These are phyloP conservation scores for Moniliella sp. DNA, from an alignment of 1,284 basidiomycete species.

Conservation along the genomic window DNA sequence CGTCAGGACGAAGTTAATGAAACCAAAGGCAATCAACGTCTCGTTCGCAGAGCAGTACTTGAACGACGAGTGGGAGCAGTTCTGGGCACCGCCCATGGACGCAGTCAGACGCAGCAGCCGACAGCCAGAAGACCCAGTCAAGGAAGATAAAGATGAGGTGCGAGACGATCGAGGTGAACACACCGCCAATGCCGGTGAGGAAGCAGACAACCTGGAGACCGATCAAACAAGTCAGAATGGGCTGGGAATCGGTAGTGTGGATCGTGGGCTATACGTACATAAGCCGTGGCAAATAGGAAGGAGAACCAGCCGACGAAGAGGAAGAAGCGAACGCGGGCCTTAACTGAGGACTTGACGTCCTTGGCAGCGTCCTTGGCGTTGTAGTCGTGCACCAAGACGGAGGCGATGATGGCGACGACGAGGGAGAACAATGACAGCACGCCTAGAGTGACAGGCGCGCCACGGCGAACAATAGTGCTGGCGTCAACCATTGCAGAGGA, in stretches of 20 bases:
- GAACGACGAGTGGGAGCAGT: too few species aligned
- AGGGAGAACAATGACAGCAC: slow-evolving; percentile 17
- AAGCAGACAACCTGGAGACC: slow-evolving; percentile 26
- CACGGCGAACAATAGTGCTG: slow-evolving; percentile 13
- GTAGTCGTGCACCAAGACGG: slow-evolving; percentile 18
- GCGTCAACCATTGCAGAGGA: slow-evolving; percentile 17
- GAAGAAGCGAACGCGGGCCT: slow-evolving; percentile 13
- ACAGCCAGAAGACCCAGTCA: slow-evolving; percentile 27
- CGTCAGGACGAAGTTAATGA: too few species aligned
- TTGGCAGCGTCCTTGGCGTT: too few species aligned
- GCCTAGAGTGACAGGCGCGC: slow-evolving; percentile 24
- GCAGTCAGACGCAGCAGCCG: too few species aligned
- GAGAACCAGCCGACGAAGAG: slow-evolving; percentile 29
- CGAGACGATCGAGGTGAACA: slow-evolving; percentile 27
- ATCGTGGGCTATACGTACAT: slow-evolving; percentile 23
- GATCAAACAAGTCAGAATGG: too few species aligned
- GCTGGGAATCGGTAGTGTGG: too few species aligned
- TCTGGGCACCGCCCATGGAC: too few species aligned
- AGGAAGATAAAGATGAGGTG: slow-evolving; percentile 18
- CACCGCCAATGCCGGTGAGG: slow-evolving; percentile 23
- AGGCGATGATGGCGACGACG: slow-evolving; percentile 26
- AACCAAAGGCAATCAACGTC: too few species aligned
- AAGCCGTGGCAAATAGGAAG: slow-evolving; percentile 17
- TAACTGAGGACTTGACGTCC: too few species aligned
- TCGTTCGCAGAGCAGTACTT: too few species aligned